These are phyloP conservation scores for Cystofilobasidium macerans DNA, from an alignment of 768 basidiomycete species.

Conservation along the genomic window DNA sequence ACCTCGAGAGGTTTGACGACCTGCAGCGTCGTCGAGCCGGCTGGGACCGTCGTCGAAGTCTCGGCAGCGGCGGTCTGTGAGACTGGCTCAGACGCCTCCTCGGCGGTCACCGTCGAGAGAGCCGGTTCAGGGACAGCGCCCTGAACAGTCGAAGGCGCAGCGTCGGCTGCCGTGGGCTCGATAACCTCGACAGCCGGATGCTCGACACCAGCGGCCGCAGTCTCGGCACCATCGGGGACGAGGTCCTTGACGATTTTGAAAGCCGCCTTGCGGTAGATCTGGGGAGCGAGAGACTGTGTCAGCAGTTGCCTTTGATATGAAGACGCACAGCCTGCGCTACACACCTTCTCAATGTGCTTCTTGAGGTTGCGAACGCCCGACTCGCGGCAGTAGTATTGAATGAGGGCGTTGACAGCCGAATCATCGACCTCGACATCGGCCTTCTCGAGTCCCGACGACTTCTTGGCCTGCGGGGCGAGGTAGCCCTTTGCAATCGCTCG, in stretches of 20 bases:
- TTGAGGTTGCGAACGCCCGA: slow-evolving; percentile 93
- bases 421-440: slow-evolving; percentile 71
- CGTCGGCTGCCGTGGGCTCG: slow-evolving; percentile 40
- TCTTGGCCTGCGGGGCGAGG: slow-evolving; percentile 85
- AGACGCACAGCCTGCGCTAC: slow-evolving; percentile 11
- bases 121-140: slow-evolving; percentile 30
- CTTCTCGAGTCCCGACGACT: slow-evolving; percentile 70
- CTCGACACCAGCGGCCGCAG: slow-evolving; percentile 29
- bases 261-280: slow-evolving; percentile 96
- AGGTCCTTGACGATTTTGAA: slow-evolving; percentile 62
- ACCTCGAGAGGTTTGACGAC: slow-evolving; percentile 57
- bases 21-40: slow-evolving; percentile 17
- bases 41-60: slow-evolving; percentile 23
- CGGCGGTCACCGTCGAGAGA: slow-evolving; percentile 4
- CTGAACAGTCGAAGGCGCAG: slow-evolving; percentile 29
- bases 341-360: slow-evolving; percentile 96
- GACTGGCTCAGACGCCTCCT: not conserved
- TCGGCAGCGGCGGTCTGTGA: slow-evolving; percentile 10
- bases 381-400: slow-evolving; percentile 95
- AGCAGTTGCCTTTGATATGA: not conserved
- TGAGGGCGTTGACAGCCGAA: slow-evolving; percentile 69
- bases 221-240: slow-evolving; percentile 27
- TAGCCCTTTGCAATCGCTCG: slow-evolving; percentile 74
- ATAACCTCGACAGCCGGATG: slow-evolving; percentile 46
- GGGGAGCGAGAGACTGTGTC: not conserved